Percentiles rank a stretch among this genome's conserved stretches.
These are phyloP conservation scores for Suhomyces chickasaworum DNA, from an alignment of 1,139 yeast species.

Conservation along the genomic window DNA sequence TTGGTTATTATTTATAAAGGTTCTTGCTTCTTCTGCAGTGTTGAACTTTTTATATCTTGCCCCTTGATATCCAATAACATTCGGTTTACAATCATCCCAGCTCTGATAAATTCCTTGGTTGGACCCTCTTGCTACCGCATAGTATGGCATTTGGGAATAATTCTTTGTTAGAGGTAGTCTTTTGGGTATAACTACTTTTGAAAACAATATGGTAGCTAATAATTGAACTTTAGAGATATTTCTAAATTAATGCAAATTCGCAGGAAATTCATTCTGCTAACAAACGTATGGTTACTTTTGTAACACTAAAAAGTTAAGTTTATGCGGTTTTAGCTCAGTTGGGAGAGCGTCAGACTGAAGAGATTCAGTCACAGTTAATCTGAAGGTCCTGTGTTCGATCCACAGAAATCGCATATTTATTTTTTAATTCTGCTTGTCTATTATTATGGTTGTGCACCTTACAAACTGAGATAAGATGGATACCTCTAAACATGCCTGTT, in stretches of 20 bases:
- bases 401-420: constrained; percentile 34
- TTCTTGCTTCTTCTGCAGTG: constrained; percentile 45
- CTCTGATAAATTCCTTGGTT: constrained; percentile 49
- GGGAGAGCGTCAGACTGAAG: constrained; percentile 94
- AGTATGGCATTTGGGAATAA: constrained; percentile 32
- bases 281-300: too few relatives aligned
- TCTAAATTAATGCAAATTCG: too few relatives aligned
- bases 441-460: too few relatives aligned
- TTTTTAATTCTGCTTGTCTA: too few relatives aligned
- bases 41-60: constrained; percentile 59
- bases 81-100: constrained; percentile 54
- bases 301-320: too few relatives aligned
- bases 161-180: too few relatives aligned
- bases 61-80: constrained; percentile 54
- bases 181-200: too few relatives aligned
- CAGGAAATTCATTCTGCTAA: too few relatives aligned
- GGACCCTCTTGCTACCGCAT: constrained; percentile 65
- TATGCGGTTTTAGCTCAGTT: constrained; percentile 68
- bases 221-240: too few relatives aligned
- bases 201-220: too few relatives aligned
- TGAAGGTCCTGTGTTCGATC: constrained; percentile 63
- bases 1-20: constrained; percentile 21
- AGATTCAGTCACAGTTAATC: constrained; percentile 42
- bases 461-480: too few relatives aligned
- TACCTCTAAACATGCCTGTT: too few relatives aligned